phyloP scores from a whole-genome alignment of 352 stramenopile genomes.

The Pythium graminicola region DNA sequence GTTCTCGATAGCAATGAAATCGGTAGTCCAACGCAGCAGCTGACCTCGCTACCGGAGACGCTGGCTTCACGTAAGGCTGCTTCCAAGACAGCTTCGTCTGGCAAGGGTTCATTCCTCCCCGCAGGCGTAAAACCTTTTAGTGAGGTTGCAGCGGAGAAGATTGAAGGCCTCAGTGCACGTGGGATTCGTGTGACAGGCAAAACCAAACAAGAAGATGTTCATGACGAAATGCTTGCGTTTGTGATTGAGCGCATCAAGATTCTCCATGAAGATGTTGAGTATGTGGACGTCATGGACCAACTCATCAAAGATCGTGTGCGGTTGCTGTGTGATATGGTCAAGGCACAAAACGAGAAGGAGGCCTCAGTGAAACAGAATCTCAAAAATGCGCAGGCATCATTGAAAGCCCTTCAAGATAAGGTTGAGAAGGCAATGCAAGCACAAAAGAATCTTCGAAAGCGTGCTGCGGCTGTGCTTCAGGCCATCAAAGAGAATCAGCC shows the following conservation, averaged over 20 bases:
- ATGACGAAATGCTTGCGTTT: slow-evolving; percentile 68
- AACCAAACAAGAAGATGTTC: slow-evolving; percentile 53
- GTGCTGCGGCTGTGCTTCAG: slow-evolving; percentile 67
- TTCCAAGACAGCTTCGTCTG: slow-evolving; percentile 17
- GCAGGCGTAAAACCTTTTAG: slow-evolving; percentile 38
- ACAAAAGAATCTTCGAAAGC: slow-evolving; percentile 69
- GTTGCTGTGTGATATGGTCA: slow-evolving; percentile 55
- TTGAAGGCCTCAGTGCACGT: slow-evolving; percentile 41
- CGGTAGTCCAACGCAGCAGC: slow-evolving; percentile 12
- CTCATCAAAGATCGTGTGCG: slow-evolving; percentile 51
- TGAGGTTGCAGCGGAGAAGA: slow-evolving; percentile 59
- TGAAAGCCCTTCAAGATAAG: slow-evolving; percentile 45
- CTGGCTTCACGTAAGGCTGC: slow-evolving; percentile 45
- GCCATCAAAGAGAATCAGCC: slow-evolving; percentile 80
- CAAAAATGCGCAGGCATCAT: slow-evolving; percentile 24
- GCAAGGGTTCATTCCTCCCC: slow-evolving; percentile 17
- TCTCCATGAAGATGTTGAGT: slow-evolving; percentile 73
- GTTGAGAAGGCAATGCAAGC: slow-evolving; percentile 53
- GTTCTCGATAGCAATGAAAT: slow-evolving; percentile 32
- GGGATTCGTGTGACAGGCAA: slow-evolving; percentile 60
- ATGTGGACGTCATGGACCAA: slow-evolving; percentile 64
- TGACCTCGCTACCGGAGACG: slow-evolving; percentile 40
- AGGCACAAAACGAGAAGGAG: slow-evolving; percentile 42
- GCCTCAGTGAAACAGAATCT: slow-evolving; percentile 34
- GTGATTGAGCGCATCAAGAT: slow-evolving; percentile 68